phyloP scores from a whole-genome alignment of 371 early-diverging fungal species.

The Coemansia linderi region DNA sequence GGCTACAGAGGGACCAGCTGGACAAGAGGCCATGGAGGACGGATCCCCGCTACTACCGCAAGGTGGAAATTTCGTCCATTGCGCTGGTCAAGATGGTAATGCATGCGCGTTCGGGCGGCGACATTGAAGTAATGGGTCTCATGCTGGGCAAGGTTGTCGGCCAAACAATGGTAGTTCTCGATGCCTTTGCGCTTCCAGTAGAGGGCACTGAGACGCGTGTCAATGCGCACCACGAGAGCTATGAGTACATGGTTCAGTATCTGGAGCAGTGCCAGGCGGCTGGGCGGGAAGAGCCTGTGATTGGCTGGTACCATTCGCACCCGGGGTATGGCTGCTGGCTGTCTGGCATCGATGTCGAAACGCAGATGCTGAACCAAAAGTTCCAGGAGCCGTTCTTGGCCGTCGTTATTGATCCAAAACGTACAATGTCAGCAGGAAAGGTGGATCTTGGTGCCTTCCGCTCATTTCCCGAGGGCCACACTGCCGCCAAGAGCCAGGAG shows the following conservation, averaged over 20 bases:
- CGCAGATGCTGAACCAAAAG: conserved; percentile 93
- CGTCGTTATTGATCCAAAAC: conserved; percentile 96
- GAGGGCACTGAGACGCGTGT: conserved; percentile 99
- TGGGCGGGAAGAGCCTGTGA: conserved; percentile 89
- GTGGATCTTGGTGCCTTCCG: conserved; percentile 98
- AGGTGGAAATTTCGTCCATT: conserved; percentile 90
- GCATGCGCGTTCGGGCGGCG: conserved; percentile 95
- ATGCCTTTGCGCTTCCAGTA: conserved; percentile 95
- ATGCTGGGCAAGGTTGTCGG: conserved; percentile 94
- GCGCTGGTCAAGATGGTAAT: conserved; percentile 96
- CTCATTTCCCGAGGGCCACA: conserved; percentile 80
- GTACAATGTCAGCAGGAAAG: conserved; percentile 93
- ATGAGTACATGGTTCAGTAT: conserved; percentile 97
- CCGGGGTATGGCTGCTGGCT: conserved; percentile 99
- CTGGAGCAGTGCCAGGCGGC: conserved; percentile 83
- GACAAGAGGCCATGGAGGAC: conserved; percentile 75
- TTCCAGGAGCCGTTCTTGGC: conserved; percentile 96
- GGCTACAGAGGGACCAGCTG: conserved; percentile 64
- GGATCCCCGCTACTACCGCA: conserved; percentile 73
- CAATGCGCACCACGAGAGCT: conserved; percentile 90
- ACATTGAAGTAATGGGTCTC: conserved; percentile 96
- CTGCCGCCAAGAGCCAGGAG: conserved; percentile 32
- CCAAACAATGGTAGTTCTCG: conserved; percentile 91
- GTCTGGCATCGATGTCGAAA: conserved; percentile 96
- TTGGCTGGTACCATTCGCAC: conserved; percentile 99